Conservation (phyloP, 331 rosid species). For the Rhamnella rubrinervis region DNA sequence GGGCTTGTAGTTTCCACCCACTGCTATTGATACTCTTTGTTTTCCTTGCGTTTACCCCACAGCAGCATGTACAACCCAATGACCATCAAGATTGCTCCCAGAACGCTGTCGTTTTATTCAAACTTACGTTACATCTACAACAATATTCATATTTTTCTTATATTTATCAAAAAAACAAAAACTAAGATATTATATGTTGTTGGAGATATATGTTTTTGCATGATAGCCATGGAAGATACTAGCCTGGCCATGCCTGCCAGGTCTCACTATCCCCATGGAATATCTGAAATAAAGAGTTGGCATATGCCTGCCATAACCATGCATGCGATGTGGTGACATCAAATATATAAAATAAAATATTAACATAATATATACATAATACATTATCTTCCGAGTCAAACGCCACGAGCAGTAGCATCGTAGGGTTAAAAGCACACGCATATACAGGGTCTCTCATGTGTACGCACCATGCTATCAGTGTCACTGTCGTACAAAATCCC, state of each 20-base stretch:
- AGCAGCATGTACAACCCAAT: conserved; percentile 44
- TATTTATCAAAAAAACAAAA: no score
- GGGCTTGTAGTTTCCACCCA: not conserved
- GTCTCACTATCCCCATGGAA: no score
- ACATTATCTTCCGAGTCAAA: not conserved
- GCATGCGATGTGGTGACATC: no score
- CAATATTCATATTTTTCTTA: no score
- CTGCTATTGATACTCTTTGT: not conserved
- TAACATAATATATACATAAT: not conserved
- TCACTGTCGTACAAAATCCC: not conserved
- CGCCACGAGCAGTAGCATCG: not conserved
- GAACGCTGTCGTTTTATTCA: conserved; percentile 17
- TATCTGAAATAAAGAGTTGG: no score
- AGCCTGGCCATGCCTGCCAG: no score
- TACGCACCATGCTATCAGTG: conserved; percentile 5
- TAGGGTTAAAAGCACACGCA: not conserved
- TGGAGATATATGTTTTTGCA: no score
- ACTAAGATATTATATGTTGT: no score
- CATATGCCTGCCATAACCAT: no score
- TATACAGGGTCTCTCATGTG: conserved; percentile 4
- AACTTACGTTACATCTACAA: not conserved
- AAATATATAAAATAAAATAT: no score
- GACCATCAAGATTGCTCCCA: conserved; percentile 46
- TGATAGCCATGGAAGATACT: no score
- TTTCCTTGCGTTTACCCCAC: conserved; percentile 38